Conservation (phyloP, 257 asterid species). For the Lavandula angustifolia region DNA sequence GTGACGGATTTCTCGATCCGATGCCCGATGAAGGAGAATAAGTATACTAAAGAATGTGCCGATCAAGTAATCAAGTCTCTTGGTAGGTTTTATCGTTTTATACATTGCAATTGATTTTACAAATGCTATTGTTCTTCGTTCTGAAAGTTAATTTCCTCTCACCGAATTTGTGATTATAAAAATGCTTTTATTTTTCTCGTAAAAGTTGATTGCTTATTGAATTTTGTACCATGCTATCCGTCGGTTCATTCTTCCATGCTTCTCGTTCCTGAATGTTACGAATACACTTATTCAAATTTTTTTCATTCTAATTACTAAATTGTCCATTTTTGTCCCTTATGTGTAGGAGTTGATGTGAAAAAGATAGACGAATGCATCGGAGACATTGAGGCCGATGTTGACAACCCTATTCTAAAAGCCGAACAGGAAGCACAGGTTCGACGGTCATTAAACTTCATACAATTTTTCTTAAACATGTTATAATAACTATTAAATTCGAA, state of each 20-base stretch:
- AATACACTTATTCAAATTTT: not conserved
- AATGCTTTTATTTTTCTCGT: not conserved
- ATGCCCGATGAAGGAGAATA: conserved; percentile 70
- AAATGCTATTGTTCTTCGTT: not conserved
- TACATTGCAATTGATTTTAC: not conserved
- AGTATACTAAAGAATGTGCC: conserved; percentile 64
- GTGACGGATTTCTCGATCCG: conserved; percentile 67
- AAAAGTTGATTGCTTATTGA: not conserved
- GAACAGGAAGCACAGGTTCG: conserved; percentile 56
- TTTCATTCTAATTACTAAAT: not conserved
- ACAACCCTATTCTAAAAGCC: conserved; percentile 60
- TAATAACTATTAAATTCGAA: conserved; percentile 14
- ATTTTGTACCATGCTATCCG: not conserved
- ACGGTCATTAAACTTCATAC: not conserved
- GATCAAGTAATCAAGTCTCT: conserved; percentile 62
- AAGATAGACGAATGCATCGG: conserved; percentile 77
- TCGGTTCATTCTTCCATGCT: not conserved
- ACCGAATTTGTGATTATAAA: not conserved
- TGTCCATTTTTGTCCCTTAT: not conserved
- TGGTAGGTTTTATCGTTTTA: conserved; percentile 48
- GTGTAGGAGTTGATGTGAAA: conserved; percentile 59
- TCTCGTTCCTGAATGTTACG: not conserved
- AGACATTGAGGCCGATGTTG: conserved; percentile 70
- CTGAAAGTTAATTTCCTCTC: too few relatives aligned
- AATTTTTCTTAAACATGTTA: not conserved